Base-by-base conservation (phyloP, 2,329 filamentous ascomycete genomes). In the Monilinia fructicola region DNA sequence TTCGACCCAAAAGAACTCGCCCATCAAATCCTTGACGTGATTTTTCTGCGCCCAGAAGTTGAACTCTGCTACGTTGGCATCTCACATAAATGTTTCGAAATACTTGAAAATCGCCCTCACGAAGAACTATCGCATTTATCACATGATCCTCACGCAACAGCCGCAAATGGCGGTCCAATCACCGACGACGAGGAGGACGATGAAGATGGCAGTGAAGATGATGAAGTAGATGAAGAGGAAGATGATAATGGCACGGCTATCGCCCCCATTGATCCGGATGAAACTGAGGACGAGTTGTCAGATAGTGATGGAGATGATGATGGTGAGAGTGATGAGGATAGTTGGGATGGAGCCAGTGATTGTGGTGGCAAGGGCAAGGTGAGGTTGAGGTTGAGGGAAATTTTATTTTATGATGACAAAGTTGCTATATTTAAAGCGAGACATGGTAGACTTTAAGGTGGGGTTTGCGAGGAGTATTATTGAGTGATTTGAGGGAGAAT, bases 371-470 rank as follows among this genome's bases (percentile, higher is more conserved):
- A 72, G 21, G 77, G 79, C 50, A 78, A 76, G 62, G 74, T 77
- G 40, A 79, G 83, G 72, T 82, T 93, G 68, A 83, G 87, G 65
- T 79, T 94, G 71, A 82, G 90, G 69, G 90, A 94, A 80, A 94
- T 95, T 70, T 78, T 93, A 69, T 94, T 92, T 77, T 93, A 92
- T 73, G 91, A 94, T 76, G 91, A 94, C 76, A 91, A 92, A 77
- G 87, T 92, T 64, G 87, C 89, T 38, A 88, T 94, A 67, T 94
- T 94, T 79, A 90, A 89, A 76, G 89, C 90, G 42, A 84, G 91
- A 31, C 73, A 74, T 69, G 73, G 72, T 38, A 74, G 68, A 44
- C 71, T 74, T n/a, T 74, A 55, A 18, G 35, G 35, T 18, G n/a
- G 38, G 59, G 46, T 7, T 46, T 35, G 26, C 26, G 26, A 46